A percentile compares a stretch with the other conserved stretches of the same genome.
Conservation (phyloP, 805 yeast genomes). For the Hyphopichia homilentoma region DNA sequence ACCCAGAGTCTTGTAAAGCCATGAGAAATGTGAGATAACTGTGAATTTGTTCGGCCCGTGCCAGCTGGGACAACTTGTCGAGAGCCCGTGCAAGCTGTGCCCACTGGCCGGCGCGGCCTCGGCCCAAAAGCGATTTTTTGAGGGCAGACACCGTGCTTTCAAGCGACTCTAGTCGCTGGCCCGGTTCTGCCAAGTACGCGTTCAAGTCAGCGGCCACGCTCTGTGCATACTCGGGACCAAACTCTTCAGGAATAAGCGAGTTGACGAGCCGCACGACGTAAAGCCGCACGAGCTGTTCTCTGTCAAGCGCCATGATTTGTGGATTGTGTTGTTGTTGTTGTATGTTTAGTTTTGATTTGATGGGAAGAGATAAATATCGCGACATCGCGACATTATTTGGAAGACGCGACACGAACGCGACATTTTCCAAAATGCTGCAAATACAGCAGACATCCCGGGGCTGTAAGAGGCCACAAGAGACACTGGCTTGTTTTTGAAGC, state of each 20-base stretch:
- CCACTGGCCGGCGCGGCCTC: constrained; percentile 29
- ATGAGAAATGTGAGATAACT: constrained; percentile 33
- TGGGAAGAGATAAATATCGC: too few species aligned
- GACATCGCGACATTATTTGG: too few species aligned
- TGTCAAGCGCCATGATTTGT: constrained; percentile 22
- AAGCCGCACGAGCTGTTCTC: constrained; percentile 27
- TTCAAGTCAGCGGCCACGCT: constrained; percentile 28
- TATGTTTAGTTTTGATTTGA: neutral
- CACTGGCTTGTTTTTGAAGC: too few species aligned
- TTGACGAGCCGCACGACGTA: constrained; percentile 33
- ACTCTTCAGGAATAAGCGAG: constrained; percentile 33
- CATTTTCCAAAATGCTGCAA: too few species aligned
- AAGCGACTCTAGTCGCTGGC: too few species aligned
- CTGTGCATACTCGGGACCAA: constrained; percentile 31
- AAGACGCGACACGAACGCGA: too few species aligned
- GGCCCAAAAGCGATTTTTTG: constrained; percentile 22
- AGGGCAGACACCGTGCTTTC: too few species aligned
- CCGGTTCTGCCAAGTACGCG: too few species aligned
- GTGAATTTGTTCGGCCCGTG: constrained; percentile 27
- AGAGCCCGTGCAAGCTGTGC: constrained; percentile 25
- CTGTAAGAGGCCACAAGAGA: too few species aligned
- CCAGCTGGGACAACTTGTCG: constrained; percentile 23
- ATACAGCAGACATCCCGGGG: too few species aligned
- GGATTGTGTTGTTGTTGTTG: too few species aligned
- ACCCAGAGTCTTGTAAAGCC: constrained; percentile 10